Conservation (phyloP, 306 rosid genomes). For the Prunus persica region Prunus_persica_NCBIv2 NC_034010.1:11547501-11548000, state of each 20-base stretch:
- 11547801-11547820: background rate
- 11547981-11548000: slow-evolving; percentile 52
- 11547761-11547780: background rate
- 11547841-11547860: background rate
- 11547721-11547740: background rate
- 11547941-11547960: slow-evolving; percentile 33
- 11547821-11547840: background rate
- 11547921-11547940: slow-evolving; percentile 33
- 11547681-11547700: background rate
- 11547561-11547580: background rate
- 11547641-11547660: background rate
- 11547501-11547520: background rate
- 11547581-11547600: background rate
- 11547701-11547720: background rate
- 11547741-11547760: background rate
- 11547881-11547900: background rate
- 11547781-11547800: background rate
- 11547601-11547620: background rate
- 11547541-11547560: slow-evolving; percentile 3
- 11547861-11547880: background rate
- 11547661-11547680: background rate
- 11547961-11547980: slow-evolving; percentile 31
- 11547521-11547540: background rate
- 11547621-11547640: slow-evolving; percentile 12
- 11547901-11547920: background rate